A percentile compares a stretch with the other conserved stretches of the same genome.
These are phyloP conservation scores for Aspergillus sp. DNA, from an alignment of 2,329 filamentous ascomycete species.

Conservation along the genomic window DNA sequence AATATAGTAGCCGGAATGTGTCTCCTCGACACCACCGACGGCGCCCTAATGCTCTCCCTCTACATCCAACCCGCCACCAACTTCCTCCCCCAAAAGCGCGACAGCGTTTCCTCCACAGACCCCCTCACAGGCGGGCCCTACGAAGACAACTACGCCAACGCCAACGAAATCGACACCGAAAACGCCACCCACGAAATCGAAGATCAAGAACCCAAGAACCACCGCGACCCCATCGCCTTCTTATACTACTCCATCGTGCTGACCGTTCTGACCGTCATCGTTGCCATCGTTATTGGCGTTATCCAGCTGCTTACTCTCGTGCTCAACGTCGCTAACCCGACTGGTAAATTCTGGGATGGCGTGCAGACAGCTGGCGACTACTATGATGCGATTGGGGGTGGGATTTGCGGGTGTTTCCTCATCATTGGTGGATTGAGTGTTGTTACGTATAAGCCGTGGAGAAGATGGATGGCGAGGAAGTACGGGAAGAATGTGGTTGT, in stretches of 20 bases:
- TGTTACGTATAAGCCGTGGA: conserved; percentile 75
- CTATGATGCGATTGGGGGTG: conserved; percentile 80
- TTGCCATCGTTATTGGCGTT: conserved; percentile 78
- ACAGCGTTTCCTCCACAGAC: conserved; percentile 10
- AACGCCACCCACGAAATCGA: conserved; percentile 7
- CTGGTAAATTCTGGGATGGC: conserved; percentile 85
- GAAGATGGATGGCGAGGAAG: conserved; percentile 50
- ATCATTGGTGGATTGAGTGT: conserved; percentile 71
- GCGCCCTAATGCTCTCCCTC: conserved; percentile 89
- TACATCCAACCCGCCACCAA: conserved; percentile 60
- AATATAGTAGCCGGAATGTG: conserved; percentile 74
- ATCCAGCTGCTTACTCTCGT: conserved; percentile 79
- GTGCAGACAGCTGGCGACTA: conserved; percentile 71
- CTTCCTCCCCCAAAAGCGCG: conserved; percentile 29
- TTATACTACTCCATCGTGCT: conserved; percentile 90
- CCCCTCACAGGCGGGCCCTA: conserved; percentile 3
- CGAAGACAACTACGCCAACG: too few species aligned
- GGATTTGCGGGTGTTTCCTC: conserved; percentile 80
- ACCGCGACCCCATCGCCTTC: conserved; percentile 82
- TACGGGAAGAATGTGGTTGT: conserved; percentile 12
- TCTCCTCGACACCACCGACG: conserved; percentile 85
- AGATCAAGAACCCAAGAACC: conserved; percentile 29
- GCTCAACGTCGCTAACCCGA: conserved; percentile 67
- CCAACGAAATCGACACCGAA: too few species aligned
- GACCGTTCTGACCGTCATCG: conserved; percentile 75